Evolutionary conservation across 116 monocot genomes (phyloP), one percentile per base, ranked within the genome.

Genomic region (Papilionanthe hybrid): DNA sequence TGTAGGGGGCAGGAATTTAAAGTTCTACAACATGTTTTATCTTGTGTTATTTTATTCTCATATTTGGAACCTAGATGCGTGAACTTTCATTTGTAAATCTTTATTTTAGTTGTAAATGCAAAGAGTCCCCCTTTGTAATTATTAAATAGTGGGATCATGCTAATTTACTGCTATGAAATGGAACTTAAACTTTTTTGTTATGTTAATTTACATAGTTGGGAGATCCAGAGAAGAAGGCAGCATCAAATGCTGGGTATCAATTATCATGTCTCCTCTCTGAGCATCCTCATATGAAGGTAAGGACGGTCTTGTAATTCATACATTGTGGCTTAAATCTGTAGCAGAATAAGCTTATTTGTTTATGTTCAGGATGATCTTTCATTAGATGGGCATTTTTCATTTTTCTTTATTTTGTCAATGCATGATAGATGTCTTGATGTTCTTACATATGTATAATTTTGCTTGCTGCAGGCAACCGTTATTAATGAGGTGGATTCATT

Each of bases 401-500:
- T 45, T 9, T 10, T 45, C 9, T 45, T 45, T 45, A 45, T 45
- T 45, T 45, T 45, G 45, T 45, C 45, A 45, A 45, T 45, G 45
- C 45, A 45, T 45, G 7, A 45, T 45, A 5, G 10, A 45, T 45
- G 10, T 45, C 7, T 45, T 45, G 25, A 72, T 41, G 17, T 72
- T 44, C 73, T 73, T 20, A 73, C 44, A 45, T 11, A 9, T 45
- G 37, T 71, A 0, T 45, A 45, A 29, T 71, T 73, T 44, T 73
- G 45, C 22, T 43, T 73, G 77, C 48, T 85, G 19, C 88, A 96
- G 94, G 90, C 88, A 56, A 92, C 94, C 71, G 94, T 98, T 78
- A 94, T 98, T 81, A 90, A 94, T 69, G 98, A 98, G 82, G 93
- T 93, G 71, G 94, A 98, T 89, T 90, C 92, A 48, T 98, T 98